Percentiles rank a stretch among this genome's conserved stretches.
Conservation (phyloP, 2,329 filamentous ascomycete genomes). For the Amesomyces nigricolor region DNA sequence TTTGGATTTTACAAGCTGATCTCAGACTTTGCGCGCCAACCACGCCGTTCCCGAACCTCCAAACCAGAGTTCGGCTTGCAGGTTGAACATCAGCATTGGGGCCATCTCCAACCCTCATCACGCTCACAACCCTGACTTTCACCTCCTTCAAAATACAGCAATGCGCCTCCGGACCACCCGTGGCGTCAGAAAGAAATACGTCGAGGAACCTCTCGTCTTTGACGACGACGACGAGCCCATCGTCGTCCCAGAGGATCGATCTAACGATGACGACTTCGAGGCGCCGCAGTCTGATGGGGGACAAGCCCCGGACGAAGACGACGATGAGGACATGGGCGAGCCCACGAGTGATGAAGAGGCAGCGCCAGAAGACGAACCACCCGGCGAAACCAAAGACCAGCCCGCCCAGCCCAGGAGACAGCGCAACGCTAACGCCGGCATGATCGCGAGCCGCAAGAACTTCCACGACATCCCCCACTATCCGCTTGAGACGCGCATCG, state of each 20-base stretch:
- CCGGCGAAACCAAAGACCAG: not conserved
- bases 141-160: not conserved
- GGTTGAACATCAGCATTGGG: too few species aligned
- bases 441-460: slow-evolving; percentile 24
- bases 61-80: too few species aligned
- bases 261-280: slow-evolving; percentile 23
- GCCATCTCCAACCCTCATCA: too few species aligned
- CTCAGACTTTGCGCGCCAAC: too few species aligned
- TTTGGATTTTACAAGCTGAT: too few species aligned
- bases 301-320: slow-evolving; percentile 16
- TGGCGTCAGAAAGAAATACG: slow-evolving; percentile 22
- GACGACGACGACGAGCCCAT: slow-evolving; percentile 23
- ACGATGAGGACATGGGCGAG: slow-evolving; percentile 17
- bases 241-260: slow-evolving; percentile 7
- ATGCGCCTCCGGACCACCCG: slow-evolving; percentile 20
- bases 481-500: slow-evolving; percentile 28
- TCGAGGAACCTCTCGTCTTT: slow-evolving; percentile 17
- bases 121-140: too few species aligned
- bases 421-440: slow-evolving; percentile 24
- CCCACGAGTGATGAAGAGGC: slow-evolving; percentile 15
- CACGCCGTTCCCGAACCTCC: too few species aligned
- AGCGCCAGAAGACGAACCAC: slow-evolving; percentile 3
- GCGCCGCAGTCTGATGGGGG: slow-evolving; percentile 14
- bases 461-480: slow-evolving; percentile 34
- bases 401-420: slow-evolving; percentile 9